phyloP scores from a whole-genome alignment of 306 rosid genomes.

The Pyrus bretschneideri region DNA sequence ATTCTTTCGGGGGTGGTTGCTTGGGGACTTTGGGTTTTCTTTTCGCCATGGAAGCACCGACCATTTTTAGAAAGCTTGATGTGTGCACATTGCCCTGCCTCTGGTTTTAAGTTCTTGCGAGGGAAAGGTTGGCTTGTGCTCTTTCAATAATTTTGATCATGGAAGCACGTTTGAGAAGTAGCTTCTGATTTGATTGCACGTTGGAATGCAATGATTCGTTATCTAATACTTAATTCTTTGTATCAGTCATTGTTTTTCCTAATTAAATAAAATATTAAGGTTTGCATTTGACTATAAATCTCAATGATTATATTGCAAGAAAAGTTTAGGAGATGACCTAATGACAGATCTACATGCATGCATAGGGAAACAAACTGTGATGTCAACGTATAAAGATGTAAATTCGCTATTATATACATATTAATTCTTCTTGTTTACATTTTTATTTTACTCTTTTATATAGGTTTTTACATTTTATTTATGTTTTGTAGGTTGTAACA shows the following conservation, averaged over 20 bases:
- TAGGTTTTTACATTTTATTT: too few species aligned
- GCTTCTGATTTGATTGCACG: constrained; percentile 25
- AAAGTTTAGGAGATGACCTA: too few species aligned
- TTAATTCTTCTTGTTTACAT: too few species aligned
- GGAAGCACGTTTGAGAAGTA: constrained; percentile 44
- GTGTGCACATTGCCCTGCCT: constrained; percentile 4
- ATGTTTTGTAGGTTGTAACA: too few species aligned
- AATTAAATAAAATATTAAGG: not conserved
- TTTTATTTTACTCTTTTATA: too few species aligned
- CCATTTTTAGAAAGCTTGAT: constrained; percentile 31
- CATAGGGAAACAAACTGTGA: too few species aligned
- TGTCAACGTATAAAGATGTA: too few species aligned
- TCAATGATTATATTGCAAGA: not conserved
- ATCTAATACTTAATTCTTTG: not conserved
- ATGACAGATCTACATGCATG: too few species aligned
- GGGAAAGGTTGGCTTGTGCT: constrained; percentile 1
- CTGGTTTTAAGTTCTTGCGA: constrained; percentile 14
- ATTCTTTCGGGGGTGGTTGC: constrained; percentile 18
- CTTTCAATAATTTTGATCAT: constrained; percentile 19
- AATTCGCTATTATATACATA: too few species aligned
- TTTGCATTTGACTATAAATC: not conserved
- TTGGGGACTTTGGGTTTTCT: constrained; percentile 36
- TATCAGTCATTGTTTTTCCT: too few species aligned
- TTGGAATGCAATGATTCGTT: not conserved
- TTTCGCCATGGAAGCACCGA: constrained; percentile 31